A percentile compares a stretch with the other conserved stretches of the same genome.
Evolutionary conservation across 179 eudicot species (phyloP).

Genomic region (Spinacia oleracea): DNA sequence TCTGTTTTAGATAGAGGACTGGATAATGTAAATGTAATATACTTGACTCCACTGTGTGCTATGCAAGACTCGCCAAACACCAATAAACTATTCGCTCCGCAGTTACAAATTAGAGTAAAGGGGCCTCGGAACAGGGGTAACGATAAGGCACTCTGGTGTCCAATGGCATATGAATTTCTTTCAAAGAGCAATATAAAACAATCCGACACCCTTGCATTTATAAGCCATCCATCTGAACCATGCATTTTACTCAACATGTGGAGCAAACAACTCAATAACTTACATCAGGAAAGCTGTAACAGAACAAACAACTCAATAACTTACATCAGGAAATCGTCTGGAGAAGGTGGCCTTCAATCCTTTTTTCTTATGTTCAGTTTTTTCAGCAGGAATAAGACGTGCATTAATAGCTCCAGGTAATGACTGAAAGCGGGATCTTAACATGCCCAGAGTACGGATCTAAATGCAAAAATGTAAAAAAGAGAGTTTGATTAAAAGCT

Average conservation of each 20-base stretch:
- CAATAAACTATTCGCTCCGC: background rate
- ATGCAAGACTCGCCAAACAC: background rate
- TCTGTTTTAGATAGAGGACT: background rate
- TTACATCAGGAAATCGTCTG: constrained; percentile 64
- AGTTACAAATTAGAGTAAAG: background rate
- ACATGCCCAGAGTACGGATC: constrained; percentile 97
- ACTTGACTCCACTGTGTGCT: background rate
- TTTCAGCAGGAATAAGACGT: constrained; percentile 75
- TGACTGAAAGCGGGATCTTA: constrained; percentile 85
- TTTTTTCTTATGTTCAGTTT: constrained; percentile 74
- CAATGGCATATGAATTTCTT: background rate
- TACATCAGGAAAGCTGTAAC: constrained; percentile 37
- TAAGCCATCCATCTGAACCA: background rate
- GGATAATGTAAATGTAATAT: background rate
- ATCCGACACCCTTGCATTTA: background rate
- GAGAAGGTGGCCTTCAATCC: constrained; percentile 84
- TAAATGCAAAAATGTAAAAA: constrained; percentile 28
- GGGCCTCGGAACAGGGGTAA: background rate
- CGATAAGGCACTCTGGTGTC: background rate
- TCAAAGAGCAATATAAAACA: background rate
- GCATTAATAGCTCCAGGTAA: constrained; percentile 94
- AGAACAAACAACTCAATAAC: constrained; percentile 12
- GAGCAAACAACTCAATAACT: constrained; percentile 13
- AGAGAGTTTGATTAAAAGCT: background rate
- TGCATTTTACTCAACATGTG: background rate